Conservation (phyloP, 78 protist genomes). For the Protostelium mycophagum region DNA sequence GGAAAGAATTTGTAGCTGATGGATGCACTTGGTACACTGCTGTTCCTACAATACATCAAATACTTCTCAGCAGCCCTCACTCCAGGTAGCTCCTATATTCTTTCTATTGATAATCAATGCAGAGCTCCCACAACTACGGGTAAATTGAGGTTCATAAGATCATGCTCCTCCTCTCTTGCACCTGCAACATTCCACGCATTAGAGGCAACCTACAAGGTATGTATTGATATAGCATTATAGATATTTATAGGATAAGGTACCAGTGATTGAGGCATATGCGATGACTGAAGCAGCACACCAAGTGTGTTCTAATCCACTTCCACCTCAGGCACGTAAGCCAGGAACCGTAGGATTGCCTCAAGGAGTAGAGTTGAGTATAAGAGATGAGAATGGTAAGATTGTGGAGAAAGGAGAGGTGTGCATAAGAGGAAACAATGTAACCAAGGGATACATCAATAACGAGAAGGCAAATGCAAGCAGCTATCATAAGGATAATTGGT, state of each 20-base stretch:
- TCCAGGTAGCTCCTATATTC: neutral
- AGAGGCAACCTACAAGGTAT: conserved; percentile 17
- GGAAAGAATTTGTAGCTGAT: conserved; percentile 40
- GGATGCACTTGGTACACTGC: conserved; percentile 75
- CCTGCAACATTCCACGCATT: conserved; percentile 60
- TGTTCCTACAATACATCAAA: conserved; percentile 82
- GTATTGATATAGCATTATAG: neutral
- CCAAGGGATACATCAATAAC: conserved; percentile 66
- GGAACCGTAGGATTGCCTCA: conserved; percentile 68
- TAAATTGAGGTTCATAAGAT: conserved; percentile 69
- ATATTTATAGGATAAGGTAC: conserved; percentile 26
- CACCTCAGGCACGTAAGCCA: conserved; percentile 39
- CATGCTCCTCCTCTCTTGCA: conserved; percentile 63
- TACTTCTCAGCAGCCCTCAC: conserved; percentile 25
- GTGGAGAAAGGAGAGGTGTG: conserved; percentile 61
- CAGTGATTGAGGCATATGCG: conserved; percentile 82
- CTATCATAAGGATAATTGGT: conserved; percentile 66
- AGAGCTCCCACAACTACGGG: conserved; percentile 20
- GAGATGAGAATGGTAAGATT: conserved; percentile 26
- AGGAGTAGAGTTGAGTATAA: conserved; percentile 48
- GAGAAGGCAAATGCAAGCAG: conserved; percentile 69
- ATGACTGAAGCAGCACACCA: conserved; percentile 83
- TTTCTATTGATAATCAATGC: too few relatives aligned
- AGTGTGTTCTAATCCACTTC: conserved; percentile 79
- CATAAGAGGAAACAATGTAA: conserved; percentile 65